Evolutionary conservation across 306 rosid species (phyloP).

Genomic region (Fragaria vesca): DNA sequence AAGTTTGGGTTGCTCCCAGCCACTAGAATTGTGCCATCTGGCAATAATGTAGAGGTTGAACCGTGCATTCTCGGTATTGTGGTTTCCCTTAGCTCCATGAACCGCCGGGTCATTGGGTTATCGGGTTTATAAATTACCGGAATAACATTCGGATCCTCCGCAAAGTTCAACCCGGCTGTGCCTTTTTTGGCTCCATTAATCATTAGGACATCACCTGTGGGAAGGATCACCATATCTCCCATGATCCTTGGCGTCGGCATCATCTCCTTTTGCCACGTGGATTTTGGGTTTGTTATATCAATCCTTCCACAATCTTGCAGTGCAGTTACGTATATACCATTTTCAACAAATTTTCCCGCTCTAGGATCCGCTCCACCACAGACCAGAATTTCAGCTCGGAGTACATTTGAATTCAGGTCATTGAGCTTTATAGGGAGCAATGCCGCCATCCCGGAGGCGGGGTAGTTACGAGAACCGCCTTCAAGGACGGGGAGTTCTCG

Average conservation of each 20-base stretch:
- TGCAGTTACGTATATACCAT: slow-evolving; percentile 26
- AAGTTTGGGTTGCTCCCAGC: slow-evolving; percentile 49
- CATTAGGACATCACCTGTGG: slow-evolving; percentile 49
- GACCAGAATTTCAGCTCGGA: slow-evolving; percentile 49
- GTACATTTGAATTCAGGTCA: slow-evolving; percentile 7
- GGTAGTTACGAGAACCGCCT: slow-evolving; percentile 64
- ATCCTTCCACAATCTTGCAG: slow-evolving; percentile 45
- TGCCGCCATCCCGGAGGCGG: slow-evolving; percentile 69
- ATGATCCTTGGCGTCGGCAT: slow-evolving; percentile 55
- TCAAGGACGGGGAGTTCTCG: slow-evolving; percentile 48
- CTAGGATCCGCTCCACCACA: slow-evolving; percentile 67
- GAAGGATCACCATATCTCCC: slow-evolving; percentile 59
- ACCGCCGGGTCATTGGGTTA: slow-evolving; percentile 23
- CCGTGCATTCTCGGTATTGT: slow-evolving; percentile 55
- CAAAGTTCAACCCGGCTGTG: slow-evolving; percentile 54
- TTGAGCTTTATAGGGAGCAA: slow-evolving; percentile 51
- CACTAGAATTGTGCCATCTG: slow-evolving; percentile 41
- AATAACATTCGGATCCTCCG: slow-evolving; percentile 33
- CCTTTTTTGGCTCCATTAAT: slow-evolving; percentile 54
- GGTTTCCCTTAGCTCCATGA: slow-evolving; percentile 28
- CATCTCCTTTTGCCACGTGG: slow-evolving; percentile 52
- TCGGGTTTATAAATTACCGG: slow-evolving; percentile 41
- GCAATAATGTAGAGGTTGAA: slow-evolving; percentile 37
- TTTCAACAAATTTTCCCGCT: neutral
- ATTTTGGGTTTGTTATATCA: slow-evolving; percentile 44